Evolutionary conservation across 2,329 filamentous ascomycete genomes (phyloP), one percentile per base, ranked within the genome.

Genomic region (Herpomyces periplanetae): DNA sequence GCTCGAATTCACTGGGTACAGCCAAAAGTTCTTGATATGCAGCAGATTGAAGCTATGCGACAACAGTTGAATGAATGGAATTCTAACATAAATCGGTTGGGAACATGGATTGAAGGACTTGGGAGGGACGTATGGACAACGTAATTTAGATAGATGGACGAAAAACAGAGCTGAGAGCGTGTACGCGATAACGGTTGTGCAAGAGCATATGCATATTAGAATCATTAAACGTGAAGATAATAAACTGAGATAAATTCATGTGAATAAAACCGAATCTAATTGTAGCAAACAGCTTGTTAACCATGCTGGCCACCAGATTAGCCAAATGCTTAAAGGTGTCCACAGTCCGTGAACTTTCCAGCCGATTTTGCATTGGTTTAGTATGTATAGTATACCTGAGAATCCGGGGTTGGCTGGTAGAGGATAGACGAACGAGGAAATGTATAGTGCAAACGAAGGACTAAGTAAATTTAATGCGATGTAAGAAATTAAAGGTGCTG

Each of bases 1-100:
- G 80, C 80, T 16, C 58, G 73, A 35, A 88, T 96, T 41, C 75
- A 75, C 32, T 96, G 80, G 80, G 80, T 96, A 23, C 80, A 96
- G 44, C 80, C 80, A 10, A 91, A 91, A 51, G 73, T 96, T 13
- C 44, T 96, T 28, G 80, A 91, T 38, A 69, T 73, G 57, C 59
- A 57, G 40, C 80, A 91, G 46, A 87, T 96, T 30, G 66, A 64
- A 32, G 66, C 60, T 32, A 88, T 96, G 75, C 56, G 68, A 31
- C 49, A 56, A 34, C 50, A 80, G 30, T 42, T 96, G 34, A 60
- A 63, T 35, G 75, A 96, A 32, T 96, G 80, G 80, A 73, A 88
- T 37, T 59, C 62, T 19, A 87, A 71, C 35, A 75, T 96, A 27
- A 88, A 91, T 38, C 62, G 80, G 39, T 49, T 96, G 22, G 75